phyloP scores from a whole-genome alignment of 2,329 filamentous ascomycete species.

The Penicillium sp. region DNA sequence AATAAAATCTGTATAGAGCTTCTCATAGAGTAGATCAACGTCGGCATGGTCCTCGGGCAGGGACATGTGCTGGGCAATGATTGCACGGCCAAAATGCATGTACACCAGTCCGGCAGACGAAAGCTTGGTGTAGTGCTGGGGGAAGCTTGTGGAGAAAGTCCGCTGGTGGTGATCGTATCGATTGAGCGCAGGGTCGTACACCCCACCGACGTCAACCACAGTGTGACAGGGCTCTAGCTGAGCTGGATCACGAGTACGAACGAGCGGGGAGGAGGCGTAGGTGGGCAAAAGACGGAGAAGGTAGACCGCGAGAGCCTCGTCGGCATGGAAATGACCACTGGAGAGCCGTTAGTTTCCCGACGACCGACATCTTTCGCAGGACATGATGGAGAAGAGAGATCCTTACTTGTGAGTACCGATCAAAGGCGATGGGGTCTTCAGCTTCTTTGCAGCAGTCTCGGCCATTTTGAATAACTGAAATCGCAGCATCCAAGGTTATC shows the following conservation, averaged over 20 bases:
- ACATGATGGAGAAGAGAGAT: background rate
- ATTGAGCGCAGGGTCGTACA: slow-evolving; percentile 73
- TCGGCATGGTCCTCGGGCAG: slow-evolving; percentile 61
- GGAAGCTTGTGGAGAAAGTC: slow-evolving; percentile 81
- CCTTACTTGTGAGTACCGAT: slow-evolving; percentile 88
- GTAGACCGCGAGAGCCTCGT: slow-evolving; percentile 94
- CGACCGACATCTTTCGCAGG: background rate
- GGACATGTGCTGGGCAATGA: slow-evolving; percentile 67
- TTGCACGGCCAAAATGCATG: slow-evolving; percentile 85
- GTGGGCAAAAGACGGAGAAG: slow-evolving; percentile 85
- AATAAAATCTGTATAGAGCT: slow-evolving; percentile 89
- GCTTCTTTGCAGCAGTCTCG: slow-evolving; percentile 70
- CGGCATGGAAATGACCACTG: slow-evolving; percentile 93
- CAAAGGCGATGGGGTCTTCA: slow-evolving; percentile 69
- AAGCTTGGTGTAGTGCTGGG: slow-evolving; percentile 78
- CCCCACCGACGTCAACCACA: slow-evolving; percentile 95
- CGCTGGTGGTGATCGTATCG: slow-evolving; percentile 98
- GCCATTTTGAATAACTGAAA: slow-evolving; percentile 58
- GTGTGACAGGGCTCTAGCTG: slow-evolving; percentile 81
- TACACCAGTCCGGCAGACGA: slow-evolving; percentile 92
- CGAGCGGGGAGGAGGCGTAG: slow-evolving; percentile 69
- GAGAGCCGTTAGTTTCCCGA: slow-evolving; percentile 11
- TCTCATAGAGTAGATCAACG: slow-evolving; percentile 73
- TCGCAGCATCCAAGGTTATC: slow-evolving; percentile 25
- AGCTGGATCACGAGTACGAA: slow-evolving; percentile 82